A percentile compares a stretch with the other conserved stretches of the same genome.
phyloP scores from a whole-genome alignment of 306 rosid species.

The Prinsepia uniflora region DNA sequence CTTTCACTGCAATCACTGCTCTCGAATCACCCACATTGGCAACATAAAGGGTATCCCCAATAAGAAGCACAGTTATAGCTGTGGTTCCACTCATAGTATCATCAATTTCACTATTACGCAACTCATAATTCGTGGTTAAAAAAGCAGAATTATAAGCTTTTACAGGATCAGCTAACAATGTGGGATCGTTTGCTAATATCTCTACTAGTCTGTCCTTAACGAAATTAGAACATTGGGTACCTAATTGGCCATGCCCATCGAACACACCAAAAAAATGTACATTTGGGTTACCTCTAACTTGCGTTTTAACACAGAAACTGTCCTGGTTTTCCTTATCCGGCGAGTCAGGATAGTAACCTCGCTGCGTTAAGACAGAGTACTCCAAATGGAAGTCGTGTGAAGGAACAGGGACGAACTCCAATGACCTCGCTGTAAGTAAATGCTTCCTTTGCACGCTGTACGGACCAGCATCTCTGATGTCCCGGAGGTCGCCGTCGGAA shows the following conservation, averaged over 20 bases:
- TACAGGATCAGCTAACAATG: constrained; percentile 66
- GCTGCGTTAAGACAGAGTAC: constrained; percentile 72
- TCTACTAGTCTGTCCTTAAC: constrained; percentile 70
- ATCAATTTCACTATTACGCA: constrained; percentile 62
- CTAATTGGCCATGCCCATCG: constrained; percentile 92
- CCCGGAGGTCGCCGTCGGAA: constrained; percentile 52
- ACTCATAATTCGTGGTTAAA: constrained; percentile 50
- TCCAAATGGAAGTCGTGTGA: constrained; percentile 66
- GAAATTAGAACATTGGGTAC: constrained; percentile 70
- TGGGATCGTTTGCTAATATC: constrained; percentile 45
- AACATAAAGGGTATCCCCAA: constrained; percentile 68
- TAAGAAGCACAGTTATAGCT: constrained; percentile 75
- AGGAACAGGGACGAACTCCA: constrained; percentile 68
- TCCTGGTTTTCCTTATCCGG: constrained; percentile 85
- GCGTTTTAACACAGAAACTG: constrained; percentile 61
- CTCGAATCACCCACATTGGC: constrained; percentile 98
- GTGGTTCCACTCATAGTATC: constrained; percentile 98
- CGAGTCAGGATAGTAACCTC: constrained; percentile 93
- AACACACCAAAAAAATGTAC: constrained; percentile 88
- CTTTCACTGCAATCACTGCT: constrained; percentile 78
- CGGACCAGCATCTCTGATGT: constrained; percentile 42
- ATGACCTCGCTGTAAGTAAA: constrained; percentile 57
- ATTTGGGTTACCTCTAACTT: constrained; percentile 70
- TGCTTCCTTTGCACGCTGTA: constrained; percentile 49
- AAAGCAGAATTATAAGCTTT: constrained; percentile 69